Percentiles rank a stretch among this genome's conserved stretches.
These are phyloP conservation scores for Hylodesmum podocarpum DNA, from an alignment of 306 rosid species.

Conservation along the genomic window DNA sequence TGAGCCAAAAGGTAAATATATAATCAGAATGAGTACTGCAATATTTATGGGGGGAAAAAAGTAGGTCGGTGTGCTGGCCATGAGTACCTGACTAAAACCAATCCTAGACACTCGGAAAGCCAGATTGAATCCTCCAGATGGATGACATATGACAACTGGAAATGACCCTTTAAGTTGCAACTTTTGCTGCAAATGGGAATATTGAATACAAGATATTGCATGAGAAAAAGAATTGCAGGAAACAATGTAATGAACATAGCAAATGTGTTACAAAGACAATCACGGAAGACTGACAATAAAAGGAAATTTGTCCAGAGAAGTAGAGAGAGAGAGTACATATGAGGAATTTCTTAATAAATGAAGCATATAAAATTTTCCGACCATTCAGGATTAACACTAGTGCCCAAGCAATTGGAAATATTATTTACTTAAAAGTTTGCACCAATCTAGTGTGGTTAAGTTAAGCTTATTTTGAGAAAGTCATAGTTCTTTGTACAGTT, in stretches of 20 bases:
- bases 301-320: background rate
- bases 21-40: constrained; percentile 2
- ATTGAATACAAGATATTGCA: constrained; percentile 19
- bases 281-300: constrained; percentile 7
- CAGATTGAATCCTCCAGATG: constrained; percentile 60
- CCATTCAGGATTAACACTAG: background rate
- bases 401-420: background rate
- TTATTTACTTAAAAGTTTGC: constrained; percentile 2
- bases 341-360: background rate
- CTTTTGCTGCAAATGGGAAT: constrained; percentile 62
- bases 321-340: background rate
- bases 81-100: constrained; percentile 73
- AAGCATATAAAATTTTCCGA: background rate
- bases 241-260: background rate
- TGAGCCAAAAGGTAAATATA: background rate
- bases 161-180: constrained; percentile 59
- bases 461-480: background rate
- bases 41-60: background rate
- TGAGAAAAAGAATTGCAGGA: background rate
- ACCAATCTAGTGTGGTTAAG: background rate
- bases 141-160: constrained; percentile 69
- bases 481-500: background rate
- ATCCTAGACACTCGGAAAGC: constrained; percentile 66
- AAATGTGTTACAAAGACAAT: background rate
- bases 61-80: constrained; percentile 15